A percentile compares a stretch with the other conserved stretches of the same genome.
phyloP scores from a whole-genome alignment of 805 yeast genomes.

The Yarrowia phangngaensis region DNA sequence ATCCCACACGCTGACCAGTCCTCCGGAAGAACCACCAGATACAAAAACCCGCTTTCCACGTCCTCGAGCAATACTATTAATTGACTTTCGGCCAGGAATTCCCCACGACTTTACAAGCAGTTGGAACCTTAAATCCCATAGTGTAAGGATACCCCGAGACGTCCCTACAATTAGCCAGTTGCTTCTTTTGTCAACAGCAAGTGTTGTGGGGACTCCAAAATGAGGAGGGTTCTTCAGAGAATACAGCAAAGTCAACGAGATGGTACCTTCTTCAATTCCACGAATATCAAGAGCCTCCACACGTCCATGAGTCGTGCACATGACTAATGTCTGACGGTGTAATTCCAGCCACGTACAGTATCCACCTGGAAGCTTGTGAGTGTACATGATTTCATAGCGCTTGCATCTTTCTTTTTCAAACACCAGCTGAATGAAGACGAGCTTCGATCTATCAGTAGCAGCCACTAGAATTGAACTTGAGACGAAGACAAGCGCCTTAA shows the following conservation, averaged over 20 bases:
- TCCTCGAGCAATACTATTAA: conserved; percentile 49
- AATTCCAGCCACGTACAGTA: conserved; percentile 21
- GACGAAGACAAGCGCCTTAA: conserved; percentile 36
- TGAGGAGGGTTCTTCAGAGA: conserved; percentile 47
- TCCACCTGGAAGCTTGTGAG: conserved; percentile 14
- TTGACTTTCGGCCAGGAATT: conserved; percentile 50
- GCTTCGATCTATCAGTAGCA: conserved; percentile 4
- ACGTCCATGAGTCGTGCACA: conserved; percentile 17
- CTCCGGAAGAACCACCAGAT: conserved; percentile 60
- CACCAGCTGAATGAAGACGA: conserved; percentile 11
- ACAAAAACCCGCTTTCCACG: conserved; percentile 50
- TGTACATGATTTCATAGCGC: conserved; percentile 44
- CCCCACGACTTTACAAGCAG: conserved; percentile 59
- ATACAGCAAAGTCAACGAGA: conserved; percentile 33
- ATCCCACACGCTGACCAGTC: conserved; percentile 72
- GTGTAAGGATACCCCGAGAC: conserved; percentile 60
- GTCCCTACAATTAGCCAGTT: conserved; percentile 77
- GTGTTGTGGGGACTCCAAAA: conserved; percentile 63
- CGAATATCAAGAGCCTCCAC: conserved; percentile 14
- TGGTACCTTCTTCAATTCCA: conserved; percentile 43
- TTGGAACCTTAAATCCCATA: conserved; percentile 79
- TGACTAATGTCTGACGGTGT: conserved; percentile 22
- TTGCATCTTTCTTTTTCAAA: conserved; percentile 31
- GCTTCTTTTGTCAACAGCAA: conserved; percentile 51
- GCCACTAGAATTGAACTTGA: conserved; percentile 32